Base-by-base conservation (phyloP, 202 grass and related monocot species). In the Bolboschoenoplectus hybrid region DNA sequence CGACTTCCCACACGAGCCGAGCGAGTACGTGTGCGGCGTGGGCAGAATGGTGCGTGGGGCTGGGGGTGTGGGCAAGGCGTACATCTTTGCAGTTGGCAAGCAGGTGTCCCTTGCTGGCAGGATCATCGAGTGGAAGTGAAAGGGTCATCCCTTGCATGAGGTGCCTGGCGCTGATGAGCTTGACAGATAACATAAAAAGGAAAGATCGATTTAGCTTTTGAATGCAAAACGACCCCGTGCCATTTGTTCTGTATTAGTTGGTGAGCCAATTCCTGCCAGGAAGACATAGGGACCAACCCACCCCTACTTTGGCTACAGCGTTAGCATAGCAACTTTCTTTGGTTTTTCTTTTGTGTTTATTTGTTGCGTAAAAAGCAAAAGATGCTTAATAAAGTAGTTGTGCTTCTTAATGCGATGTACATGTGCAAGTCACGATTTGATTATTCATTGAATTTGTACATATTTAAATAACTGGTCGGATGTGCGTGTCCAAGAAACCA, bases 1-100 rank as follows among this genome's bases (percentile, higher is more conserved):
- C 4, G 95, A 98, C 86, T 98, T 93, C 73, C 95, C 95, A 4
- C 93, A 93, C 1, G 95, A 98, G 70, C 95, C 95, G 0, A 98
- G 95, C 0, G 95, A 98, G 86, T 98, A 98, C 0, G 87, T 98
- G 3, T 91, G 95, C 0, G 85, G 95, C 0, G 95, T 98, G 0
- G 95, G 95, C 2, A 85, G 95, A 87, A 98, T 93, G 4, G 93
- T 91, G 20, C 93, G 93, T 0, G 95, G 93, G 20, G 95, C 93
- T 0, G 92, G 91, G 0, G 93, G 93, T 66, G 89, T 72, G 0
- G 96, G 96, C 60, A 95, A 89, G 93, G 93, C 96, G 0, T 98
- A 89, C 0, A 84, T 98, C 60, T 98, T 98, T 2, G 95, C 88
- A 0, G 93, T 95, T 14, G 93, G 91, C 73, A 95, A 95, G 82